A percentile compares a stretch with the other conserved stretches of the same genome.
phyloP scores from a whole-genome alignment of 1,139 yeast species.

The Taiozyma sp. region DNA sequence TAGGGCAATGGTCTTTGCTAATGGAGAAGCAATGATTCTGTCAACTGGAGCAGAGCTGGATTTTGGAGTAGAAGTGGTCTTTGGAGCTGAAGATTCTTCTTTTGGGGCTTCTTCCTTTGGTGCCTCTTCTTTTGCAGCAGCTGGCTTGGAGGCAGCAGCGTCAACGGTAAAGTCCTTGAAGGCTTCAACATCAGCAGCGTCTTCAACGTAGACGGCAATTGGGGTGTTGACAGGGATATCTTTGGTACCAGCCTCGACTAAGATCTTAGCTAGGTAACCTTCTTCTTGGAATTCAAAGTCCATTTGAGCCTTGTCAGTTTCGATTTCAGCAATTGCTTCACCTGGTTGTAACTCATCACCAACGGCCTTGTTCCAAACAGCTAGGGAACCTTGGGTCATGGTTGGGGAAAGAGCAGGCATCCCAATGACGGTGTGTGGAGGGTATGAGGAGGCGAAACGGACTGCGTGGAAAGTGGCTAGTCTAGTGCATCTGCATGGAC shows the following conservation, averaged over 20 bases:
- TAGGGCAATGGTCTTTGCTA: constrained; percentile 89
- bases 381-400: constrained; percentile 93
- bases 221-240: constrained; percentile 94
- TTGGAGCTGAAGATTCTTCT: constrained; percentile 30
- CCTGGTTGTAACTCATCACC: constrained; percentile 90
- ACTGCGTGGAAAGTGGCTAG: constrained; percentile 20
- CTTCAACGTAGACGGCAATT: constrained; percentile 94
- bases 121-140: constrained; percentile 21
- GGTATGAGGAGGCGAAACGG: constrained; percentile 39
- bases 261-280: constrained; percentile 87
- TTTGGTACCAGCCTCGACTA: constrained; percentile 81
- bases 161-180: constrained; percentile 85
- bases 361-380: constrained; percentile 79
- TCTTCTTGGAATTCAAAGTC: constrained; percentile 99
- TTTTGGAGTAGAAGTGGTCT: constrained; percentile 14
- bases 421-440: constrained; percentile 56
- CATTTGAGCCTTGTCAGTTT: constrained; percentile 98
- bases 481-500: constrained; percentile 24
- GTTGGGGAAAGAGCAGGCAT: constrained; percentile 95
- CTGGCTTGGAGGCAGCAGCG: constrained; percentile 36
- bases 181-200: constrained; percentile 76
- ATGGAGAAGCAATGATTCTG: constrained; percentile 90
- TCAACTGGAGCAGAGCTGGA: constrained; percentile 35
- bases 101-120: constrained; percentile 34
- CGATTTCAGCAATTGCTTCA: constrained; percentile 93